These are phyloP conservation scores for Plasmopara halstedii DNA, from an alignment of 352 stramenopile genomes.

Conservation along the genomic window DNA sequence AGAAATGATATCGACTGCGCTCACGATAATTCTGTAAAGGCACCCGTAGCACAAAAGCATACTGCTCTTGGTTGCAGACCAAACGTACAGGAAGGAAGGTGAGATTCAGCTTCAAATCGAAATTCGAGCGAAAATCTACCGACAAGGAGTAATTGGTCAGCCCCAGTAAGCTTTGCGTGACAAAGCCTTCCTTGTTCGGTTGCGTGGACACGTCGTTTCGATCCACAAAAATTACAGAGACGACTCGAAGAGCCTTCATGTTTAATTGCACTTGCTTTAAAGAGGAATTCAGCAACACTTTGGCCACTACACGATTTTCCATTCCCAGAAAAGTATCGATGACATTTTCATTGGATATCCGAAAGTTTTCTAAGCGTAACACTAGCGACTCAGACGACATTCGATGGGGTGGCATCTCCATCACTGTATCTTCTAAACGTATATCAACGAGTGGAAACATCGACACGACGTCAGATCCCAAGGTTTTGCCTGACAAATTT, in stretches of 20 bases:
- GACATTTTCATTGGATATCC: constrained; percentile 56
- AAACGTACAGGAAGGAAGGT: constrained; percentile 52
- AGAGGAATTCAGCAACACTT: constrained; percentile 80
- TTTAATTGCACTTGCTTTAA: constrained; percentile 63
- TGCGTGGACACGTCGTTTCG: constrained; percentile 21
- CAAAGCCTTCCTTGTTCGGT: constrained; percentile 29
- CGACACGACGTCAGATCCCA: constrained; percentile 65
- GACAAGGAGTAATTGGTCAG: constrained; percentile 52
- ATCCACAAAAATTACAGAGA: constrained; percentile 71
- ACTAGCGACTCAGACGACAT: constrained; percentile 71
- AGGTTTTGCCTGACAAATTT: constrained; percentile 14
- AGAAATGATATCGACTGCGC: constrained; percentile 41
- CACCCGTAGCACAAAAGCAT: constrained; percentile 65
- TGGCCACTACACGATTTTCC: constrained; percentile 70
- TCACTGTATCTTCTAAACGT: constrained; percentile 50
- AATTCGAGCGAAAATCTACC: constrained; percentile 53
- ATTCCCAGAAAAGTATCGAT: constrained; percentile 53
- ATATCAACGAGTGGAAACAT: constrained; percentile 77
- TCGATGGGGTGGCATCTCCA: constrained; percentile 74
- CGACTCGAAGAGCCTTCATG: constrained; percentile 56
- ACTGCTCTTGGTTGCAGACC: constrained; percentile 80
- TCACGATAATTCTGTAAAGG: constrained; percentile 74
- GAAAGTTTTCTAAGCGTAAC: constrained; percentile 60
- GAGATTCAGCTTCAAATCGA: constrained; percentile 48
- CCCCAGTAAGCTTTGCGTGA: constrained; percentile 63